Evolutionary conservation across 352 stramenopile species (phyloP), one percentile per base, ranked within the genome.

Genomic region (Phytopythium delawarense): DNA sequence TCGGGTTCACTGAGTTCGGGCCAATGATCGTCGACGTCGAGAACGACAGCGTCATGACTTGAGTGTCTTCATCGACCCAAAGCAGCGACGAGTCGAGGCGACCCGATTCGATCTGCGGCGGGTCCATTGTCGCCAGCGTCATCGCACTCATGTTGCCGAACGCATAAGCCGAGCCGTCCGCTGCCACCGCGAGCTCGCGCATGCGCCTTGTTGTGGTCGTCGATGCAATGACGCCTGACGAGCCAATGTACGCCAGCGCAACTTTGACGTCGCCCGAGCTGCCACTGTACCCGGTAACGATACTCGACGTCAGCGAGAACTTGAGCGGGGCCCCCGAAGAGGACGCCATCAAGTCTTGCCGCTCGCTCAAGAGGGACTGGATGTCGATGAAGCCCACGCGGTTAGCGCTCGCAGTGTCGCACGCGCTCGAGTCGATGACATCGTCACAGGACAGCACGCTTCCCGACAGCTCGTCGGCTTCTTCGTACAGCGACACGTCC

Each of bases 1-100:
- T 81, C 1, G 82, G 82, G 54, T 88, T 75, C 25, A 80, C 65
- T 18, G 79, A 89, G 34, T 78, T 74, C 25, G 70, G 69, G 25
- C 81, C 76, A 45, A 94, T 76, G 51, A 92, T 84, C 3, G 82
- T 88, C 5, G 84, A 87, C 11, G 83, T 91, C 25, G 81, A 79
- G 58, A 94, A 91, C 13, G 84, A 94, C 21, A 94, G n/a, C 56
- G 85, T 86, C 30, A 86, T 65, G 25, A 84, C 75, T 21, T 79
- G 70, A 7, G 76, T 80, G 60, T 92, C 75, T 37, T 80, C 70
- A 59, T 92, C 81, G 30, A 94, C 72, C 84, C 84, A 94, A 4
- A 94, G 23, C 32, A 94, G 65, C 32, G 84, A 94, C 16, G 84
- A 89, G 61, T 92, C 74, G 39, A 92, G 61, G 0, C 71, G 66